These are phyloP conservation scores for Starmerella ratchasimensis DNA, from an alignment of 805 yeast genomes.

Conservation along the genomic window DNA sequence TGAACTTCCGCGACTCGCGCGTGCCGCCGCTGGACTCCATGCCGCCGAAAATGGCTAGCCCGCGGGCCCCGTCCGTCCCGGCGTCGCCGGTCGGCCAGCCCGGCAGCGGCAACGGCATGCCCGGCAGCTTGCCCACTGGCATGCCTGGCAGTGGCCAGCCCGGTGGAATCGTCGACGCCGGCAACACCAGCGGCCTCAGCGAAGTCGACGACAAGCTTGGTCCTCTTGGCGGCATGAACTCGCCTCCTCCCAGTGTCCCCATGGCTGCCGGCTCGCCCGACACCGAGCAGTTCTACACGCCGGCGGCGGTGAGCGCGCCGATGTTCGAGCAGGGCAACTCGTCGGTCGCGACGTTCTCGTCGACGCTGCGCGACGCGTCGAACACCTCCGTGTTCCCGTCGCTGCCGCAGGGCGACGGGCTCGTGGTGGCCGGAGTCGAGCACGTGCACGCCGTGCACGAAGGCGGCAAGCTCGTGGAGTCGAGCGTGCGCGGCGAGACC, in stretches of 20 bases:
- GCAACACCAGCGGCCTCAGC: no score
- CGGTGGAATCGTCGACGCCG: no score
- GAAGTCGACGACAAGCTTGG: neutral
- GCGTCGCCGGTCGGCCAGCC: no score
- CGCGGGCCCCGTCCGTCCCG: neutral
- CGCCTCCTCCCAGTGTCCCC: neutral
- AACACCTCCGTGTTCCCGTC: slow-evolving; percentile 21
- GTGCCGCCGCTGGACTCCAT: no score
- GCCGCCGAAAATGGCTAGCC: neutral
- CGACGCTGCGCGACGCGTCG: slow-evolving; percentile 2
- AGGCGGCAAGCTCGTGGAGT: slow-evolving; percentile 46
- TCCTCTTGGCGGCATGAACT: neutral
- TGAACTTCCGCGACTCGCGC: neutral
- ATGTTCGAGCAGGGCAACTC: slow-evolving; percentile 19
- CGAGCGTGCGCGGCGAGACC: slow-evolving; percentile 63
- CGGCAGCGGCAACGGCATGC: no score
- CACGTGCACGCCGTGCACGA: slow-evolving; percentile 59
- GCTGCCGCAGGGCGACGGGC: slow-evolving; percentile 21
- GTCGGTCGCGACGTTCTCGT: slow-evolving; percentile 19
- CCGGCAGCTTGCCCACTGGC: no score
- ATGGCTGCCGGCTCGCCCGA: slow-evolving; percentile 7
- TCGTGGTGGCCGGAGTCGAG: slow-evolving; percentile 79
- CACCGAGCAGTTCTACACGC: slow-evolving; percentile 21
- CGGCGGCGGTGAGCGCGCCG: slow-evolving; percentile 17
- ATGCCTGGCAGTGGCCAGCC: no score